Evolutionary conservation across 1,139 yeast genomes (phyloP).

Genomic region (Candida sp.): DNA sequence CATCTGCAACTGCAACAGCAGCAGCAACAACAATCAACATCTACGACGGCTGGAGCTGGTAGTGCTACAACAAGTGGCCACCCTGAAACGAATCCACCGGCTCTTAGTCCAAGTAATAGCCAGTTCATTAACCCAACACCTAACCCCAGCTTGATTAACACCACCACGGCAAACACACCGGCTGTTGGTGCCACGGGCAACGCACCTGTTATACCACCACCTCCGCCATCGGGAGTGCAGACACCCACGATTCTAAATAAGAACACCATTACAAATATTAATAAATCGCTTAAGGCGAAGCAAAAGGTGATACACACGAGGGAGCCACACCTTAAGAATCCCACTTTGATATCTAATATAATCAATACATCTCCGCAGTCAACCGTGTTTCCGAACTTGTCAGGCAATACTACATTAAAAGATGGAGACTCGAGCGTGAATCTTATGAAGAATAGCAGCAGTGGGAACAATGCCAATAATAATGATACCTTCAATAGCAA

Average conservation of each 20-base stretch:
- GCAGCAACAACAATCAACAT: not conserved
- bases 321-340: slow-evolving; percentile 41
- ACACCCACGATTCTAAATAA: slow-evolving; percentile 27
- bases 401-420: slow-evolving; percentile 4
- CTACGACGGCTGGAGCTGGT: not conserved
- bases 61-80: not conserved
- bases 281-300: slow-evolving; percentile 45
- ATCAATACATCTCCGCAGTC: slow-evolving; percentile 39
- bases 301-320: slow-evolving; percentile 42
- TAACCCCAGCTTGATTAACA: slow-evolving; percentile 1
- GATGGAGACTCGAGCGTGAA: slow-evolving; percentile 7
- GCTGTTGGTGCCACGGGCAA: not conserved
- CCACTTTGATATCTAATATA: slow-evolving; percentile 37
- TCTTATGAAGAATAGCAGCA: slow-evolving; percentile 8
- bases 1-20: not conserved
- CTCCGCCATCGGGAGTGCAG: slow-evolving; percentile 3
- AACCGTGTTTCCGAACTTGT: slow-evolving; percentile 26
- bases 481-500: slow-evolving; percentile 1
- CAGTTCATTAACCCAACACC: slow-evolving; percentile 1
- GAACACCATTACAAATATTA: slow-evolving; percentile 36
- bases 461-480: not conserved
- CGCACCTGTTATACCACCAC: not conserved
- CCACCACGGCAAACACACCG: not conserved
- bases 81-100: not conserved
- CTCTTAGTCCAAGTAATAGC: not conserved